Evolutionary conservation across 352 stramenopile species (phyloP), one percentile per base, ranked within the genome.

Genomic region (Phytophthora fragariaefolia): DNA sequence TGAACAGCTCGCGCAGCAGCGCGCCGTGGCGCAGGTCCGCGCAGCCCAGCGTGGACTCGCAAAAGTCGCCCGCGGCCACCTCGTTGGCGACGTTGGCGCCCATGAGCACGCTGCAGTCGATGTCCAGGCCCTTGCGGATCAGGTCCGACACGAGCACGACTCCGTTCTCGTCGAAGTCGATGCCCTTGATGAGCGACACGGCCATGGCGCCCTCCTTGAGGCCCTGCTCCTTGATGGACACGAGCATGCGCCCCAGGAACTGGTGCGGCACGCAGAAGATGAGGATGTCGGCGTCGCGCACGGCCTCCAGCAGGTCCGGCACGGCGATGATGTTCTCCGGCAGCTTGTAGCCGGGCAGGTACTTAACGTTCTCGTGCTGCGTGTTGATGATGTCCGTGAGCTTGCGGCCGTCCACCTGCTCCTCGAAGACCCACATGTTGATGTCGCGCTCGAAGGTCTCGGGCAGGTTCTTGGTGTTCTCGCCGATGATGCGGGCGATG

Each of bases 251-350:
- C 18, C 90, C 88, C 13, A 98, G 69, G 59, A 98, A 98, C 78
- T 99, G 97, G 85, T 99, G 96, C 23, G 97, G 97, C 47, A 99
- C 79, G 27, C 97, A 97, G 83, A 99, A 99, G 36, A 99, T 94
- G 30, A 99, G 77, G 27, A 99, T 85, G 52, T 97, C 95, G 10
- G 95, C 96, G 69, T 83, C 87, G 48, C 81, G 66, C 47, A 96
- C 95, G 17, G 95, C 93, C 23, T 96, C 83, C 28, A 93, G 80
- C 4, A 99, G 77, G 70, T 98, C 92, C 1, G 96, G 83, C 47
- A 98, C 83, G 26, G 97, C 96, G 45, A 96, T 79, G 24, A 99
- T 81, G 80, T 99, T 99, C 6, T 79, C 49, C 15, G 96, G 96
- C 18, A 99, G 79, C 65, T 95, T 96, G 69, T 98, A 93, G 40